These are phyloP conservation scores for Evernia prunastri DNA, from an alignment of 495 filamentous ascomycete species.

Conservation along the genomic window DNA sequence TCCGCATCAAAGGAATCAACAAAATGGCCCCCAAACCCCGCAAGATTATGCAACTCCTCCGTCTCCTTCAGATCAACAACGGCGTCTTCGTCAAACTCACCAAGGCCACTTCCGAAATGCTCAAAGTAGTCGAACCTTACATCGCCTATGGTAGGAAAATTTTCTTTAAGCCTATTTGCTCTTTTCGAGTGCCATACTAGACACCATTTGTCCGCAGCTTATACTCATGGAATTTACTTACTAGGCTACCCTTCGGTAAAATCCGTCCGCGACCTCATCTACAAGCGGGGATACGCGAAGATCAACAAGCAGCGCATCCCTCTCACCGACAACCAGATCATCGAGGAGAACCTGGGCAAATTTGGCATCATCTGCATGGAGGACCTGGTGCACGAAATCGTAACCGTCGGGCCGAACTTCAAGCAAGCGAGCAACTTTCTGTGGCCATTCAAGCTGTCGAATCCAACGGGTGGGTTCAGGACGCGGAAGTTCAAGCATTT, in stretches of 20 bases:
- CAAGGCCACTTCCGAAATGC: slow-evolving; percentile 97
- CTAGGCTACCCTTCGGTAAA: slow-evolving; percentile 99
- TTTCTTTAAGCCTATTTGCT: too few species aligned
- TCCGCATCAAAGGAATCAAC: slow-evolving; percentile 99
- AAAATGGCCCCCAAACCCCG: slow-evolving; percentile 99
- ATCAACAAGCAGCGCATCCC: slow-evolving; percentile 92
- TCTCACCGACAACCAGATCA: slow-evolving; percentile 94
- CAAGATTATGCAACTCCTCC: slow-evolving; percentile 98
- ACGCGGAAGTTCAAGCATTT: slow-evolving; percentile 98
- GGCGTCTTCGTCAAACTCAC: slow-evolving; percentile 95
- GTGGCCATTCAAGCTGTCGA: slow-evolving; percentile 99
- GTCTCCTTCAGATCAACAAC: slow-evolving; percentile 99
- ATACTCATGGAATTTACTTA: too few species aligned
- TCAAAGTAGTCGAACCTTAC: slow-evolving; percentile 96
- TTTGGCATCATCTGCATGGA: slow-evolving; percentile 99
- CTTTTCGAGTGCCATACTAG: too few species aligned
- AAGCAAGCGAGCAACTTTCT: slow-evolving; percentile 99
- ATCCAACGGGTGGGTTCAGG: slow-evolving; percentile 93
- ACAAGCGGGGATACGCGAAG: slow-evolving; percentile 99
- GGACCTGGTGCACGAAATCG: slow-evolving; percentile 99
- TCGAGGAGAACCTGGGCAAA: slow-evolving; percentile 93
- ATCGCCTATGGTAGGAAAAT: slow-evolving; percentile 98
- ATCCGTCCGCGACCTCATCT: slow-evolving; percentile 96
- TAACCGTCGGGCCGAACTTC: slow-evolving; percentile 98
- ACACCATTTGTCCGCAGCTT: too few species aligned